Evolutionary conservation across 2,329 filamentous ascomycete species (phyloP).

Genomic region (Xylaria multiplex): DNA sequence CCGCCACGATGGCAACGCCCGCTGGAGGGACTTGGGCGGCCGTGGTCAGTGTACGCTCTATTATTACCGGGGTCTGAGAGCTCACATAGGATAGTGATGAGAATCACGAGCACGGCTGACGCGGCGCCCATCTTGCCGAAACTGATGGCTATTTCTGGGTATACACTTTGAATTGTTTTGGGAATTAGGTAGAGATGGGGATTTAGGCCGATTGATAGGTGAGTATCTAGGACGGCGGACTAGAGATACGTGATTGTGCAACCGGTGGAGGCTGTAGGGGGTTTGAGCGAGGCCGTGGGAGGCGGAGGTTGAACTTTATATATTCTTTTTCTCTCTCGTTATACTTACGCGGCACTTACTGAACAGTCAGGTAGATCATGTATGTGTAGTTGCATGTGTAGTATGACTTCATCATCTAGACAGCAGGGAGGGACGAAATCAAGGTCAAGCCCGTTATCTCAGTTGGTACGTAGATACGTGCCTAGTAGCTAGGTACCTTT

Average conservation of each 20-base stretch:
- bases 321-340: no score
- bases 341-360: neutral
- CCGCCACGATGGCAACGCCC: constrained; percentile 71
- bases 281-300: no score
- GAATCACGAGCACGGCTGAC: constrained; percentile 60
- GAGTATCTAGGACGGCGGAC: no score
- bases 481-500: no score
- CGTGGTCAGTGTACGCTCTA: constrained; percentile 22
- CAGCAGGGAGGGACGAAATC: no score
- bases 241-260: neutral
- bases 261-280: neutral
- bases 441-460: no score
- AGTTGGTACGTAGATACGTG: no score
- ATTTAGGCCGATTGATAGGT: no score
- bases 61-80: constrained; percentile 39
- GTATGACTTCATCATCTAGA: no score
- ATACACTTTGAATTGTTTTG: neutral
- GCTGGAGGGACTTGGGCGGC: constrained; percentile 68
- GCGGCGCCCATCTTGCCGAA: constrained; percentile 56
- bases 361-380: no score
- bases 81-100: constrained; percentile 65
- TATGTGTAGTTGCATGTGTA: no score
- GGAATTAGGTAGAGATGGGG: neutral
- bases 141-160: neutral
- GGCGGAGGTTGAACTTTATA: neutral